Evolutionary conservation across 176 grass and related monocot genomes (phyloP).

Genomic region (Cymbopogon citratus): DNA sequence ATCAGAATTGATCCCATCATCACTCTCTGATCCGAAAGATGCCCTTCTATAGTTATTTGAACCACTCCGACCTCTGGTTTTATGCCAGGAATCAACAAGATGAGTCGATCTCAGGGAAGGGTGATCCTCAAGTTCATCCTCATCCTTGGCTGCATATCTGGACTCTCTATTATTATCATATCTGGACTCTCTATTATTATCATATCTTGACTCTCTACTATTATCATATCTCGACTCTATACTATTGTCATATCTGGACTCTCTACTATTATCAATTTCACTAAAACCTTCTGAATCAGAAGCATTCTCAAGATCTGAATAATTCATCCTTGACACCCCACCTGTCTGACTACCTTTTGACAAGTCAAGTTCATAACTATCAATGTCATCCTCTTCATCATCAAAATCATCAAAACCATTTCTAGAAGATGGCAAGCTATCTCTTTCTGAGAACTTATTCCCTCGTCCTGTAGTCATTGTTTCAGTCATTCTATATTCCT

Average conservation of each 20-base stretch:
- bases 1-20: slow-evolving; percentile 49
- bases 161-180: slow-evolving; percentile 26
- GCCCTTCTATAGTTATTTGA: slow-evolving; percentile 5
- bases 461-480: no score
- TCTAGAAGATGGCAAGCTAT: no score
- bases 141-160: slow-evolving; percentile 23
- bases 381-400: slow-evolving; percentile 84
- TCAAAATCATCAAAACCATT: slow-evolving; percentile 66
- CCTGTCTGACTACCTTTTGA: slow-evolving; percentile 43
- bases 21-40: slow-evolving; percentile 34
- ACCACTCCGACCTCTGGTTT: slow-evolving; percentile 24
- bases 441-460: no score
- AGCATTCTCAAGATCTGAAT: slow-evolving; percentile 61
- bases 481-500: no score
- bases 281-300: slow-evolving; percentile 58
- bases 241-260: slow-evolving; percentile 2
- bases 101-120: slow-evolving; percentile 45
- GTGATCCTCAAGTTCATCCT: slow-evolving; percentile 46
- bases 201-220: slow-evolving; percentile 22
- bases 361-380: slow-evolving; percentile 81
- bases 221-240: slow-evolving; percentile 23
- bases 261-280: slow-evolving; percentile 30
- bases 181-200: slow-evolving; percentile 24
- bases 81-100: slow-evolving; percentile 45
- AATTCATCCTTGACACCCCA: slow-evolving; percentile 63